Evolutionary conservation across 306 rosid genomes (phyloP), one percentile per base, ranked within the genome.

Genomic region (Senna tora): DNA sequence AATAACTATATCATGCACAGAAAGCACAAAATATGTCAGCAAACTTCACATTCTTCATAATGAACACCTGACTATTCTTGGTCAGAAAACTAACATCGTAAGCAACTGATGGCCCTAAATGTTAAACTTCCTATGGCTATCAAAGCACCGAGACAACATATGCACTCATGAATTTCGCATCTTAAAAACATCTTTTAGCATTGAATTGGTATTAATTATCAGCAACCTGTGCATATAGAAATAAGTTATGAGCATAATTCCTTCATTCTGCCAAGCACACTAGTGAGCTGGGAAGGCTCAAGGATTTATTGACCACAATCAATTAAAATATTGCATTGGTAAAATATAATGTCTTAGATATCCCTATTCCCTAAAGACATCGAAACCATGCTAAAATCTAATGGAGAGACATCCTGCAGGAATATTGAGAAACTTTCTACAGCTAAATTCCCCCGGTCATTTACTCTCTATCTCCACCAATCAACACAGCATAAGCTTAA

Each of bases 401-500:
- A 32, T 60, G 42, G 68, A 33, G 67, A 47, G 54, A 59, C 60
- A 67, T 67, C 21, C 64, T 62, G 62, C 57, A 51, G 19, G 51
- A 5, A 38, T 51, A 19, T 30, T 68, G 33, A 25, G 58, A 57
- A 75, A 60, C 51, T 25, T 45, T 77, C 81, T 52, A 60, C 78
- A 70, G 66, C 54, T 17, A 45, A 65, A 51, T 43, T 66, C 36
- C 65, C 52, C 50, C 60, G 50, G 69, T 74, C 75, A 70, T 69
- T 58, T 56, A 71, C 70, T 55, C 34, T 10, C 75, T 72, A 79
- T 67, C 79, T 83, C 56, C 79, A 25, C 80, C 80, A 52, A 73
- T 65, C 77, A 64, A 64, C 61, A 77, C n/a, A 43, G 49, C 46
- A 43, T 1, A 43, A 69, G 70, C 68, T 65, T 73, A 73, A 63